phyloP scores from a whole-genome alignment of 495 filamentous ascomycete genomes.

The Podospora bellae-mahoneyi region DNA sequence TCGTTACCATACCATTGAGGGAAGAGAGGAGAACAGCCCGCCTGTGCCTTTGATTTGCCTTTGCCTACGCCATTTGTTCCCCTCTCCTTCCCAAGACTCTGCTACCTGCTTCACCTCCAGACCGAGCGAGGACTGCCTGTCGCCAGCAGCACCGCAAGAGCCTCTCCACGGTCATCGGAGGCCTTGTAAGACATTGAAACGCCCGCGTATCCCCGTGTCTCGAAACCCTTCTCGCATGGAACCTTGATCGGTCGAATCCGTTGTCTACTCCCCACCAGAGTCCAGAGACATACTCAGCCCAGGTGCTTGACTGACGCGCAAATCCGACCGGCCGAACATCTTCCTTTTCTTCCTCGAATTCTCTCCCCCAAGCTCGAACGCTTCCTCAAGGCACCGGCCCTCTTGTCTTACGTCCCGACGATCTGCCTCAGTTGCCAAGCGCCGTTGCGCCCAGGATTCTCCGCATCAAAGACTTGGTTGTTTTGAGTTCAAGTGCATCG shows the following conservation, averaged over 20 bases:
- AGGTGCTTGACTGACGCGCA: neutral
- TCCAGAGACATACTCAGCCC: neutral
- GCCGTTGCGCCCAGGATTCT: neutral
- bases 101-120: neutral
- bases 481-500: neutral
- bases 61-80: constrained; percentile 1
- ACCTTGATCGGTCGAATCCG: constrained; percentile 11
- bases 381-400: neutral
- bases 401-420: constrained; percentile 5
- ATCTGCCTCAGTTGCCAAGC: neutral
- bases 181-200: constrained; percentile 12
- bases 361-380: neutral
- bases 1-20: neutral
- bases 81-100: constrained; percentile 1
- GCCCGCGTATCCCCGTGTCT: constrained; percentile 8
- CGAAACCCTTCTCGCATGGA: constrained; percentile 9
- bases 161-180: neutral
- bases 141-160: neutral
- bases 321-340: neutral
- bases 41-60: constrained; percentile 11
- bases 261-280: neutral
- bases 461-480: neutral
- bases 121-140: neutral
- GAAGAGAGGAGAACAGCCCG: constrained; percentile 15
- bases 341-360: neutral